These are phyloP conservation scores for Triticum urartu DNA, from an alignment of 176 grass and related monocot genomes.

Conservation along the genomic window DNA sequence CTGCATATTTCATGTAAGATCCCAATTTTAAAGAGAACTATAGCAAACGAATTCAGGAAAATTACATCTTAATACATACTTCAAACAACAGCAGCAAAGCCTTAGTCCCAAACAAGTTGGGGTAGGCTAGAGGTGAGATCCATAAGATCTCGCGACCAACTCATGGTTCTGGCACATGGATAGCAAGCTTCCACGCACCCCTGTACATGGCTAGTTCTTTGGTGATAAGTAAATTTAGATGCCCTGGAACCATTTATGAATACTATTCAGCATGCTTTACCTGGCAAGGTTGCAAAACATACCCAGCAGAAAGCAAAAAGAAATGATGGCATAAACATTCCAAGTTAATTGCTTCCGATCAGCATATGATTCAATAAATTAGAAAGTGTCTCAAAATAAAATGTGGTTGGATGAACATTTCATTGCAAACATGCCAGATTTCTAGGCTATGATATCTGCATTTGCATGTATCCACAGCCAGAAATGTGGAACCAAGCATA, in stretches of 20 bases:
- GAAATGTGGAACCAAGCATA: not conserved
- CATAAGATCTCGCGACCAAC: too few species aligned
- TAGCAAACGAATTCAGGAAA: not conserved
- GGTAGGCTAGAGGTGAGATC: too few species aligned
- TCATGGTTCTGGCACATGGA: too few species aligned
- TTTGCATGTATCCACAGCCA: not conserved
- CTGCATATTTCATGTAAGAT: slow-evolving; percentile 4
- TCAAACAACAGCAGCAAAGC: not conserved
- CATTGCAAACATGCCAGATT: not conserved
- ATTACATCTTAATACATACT: slow-evolving; percentile 12
- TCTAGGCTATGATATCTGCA: not conserved
- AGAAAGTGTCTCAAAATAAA: not conserved
- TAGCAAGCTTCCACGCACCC: too few species aligned
- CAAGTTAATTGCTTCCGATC: not conserved
- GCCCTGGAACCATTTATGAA: not conserved
- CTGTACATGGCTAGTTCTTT: too few species aligned
- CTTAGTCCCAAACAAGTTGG: too few species aligned
- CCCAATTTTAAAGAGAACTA: not conserved
- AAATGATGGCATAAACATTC: not conserved
- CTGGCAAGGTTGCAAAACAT: slow-evolving; percentile 18
- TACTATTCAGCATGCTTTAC: not conserved
- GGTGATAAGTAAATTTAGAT: not conserved
- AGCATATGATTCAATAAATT: slow-evolving; percentile 4
- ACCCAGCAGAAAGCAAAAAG: not conserved
- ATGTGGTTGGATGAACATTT: not conserved